phyloP scores from a whole-genome alignment of 192 early-diverging fungal genomes.

The Coemansia sp. region DNA sequence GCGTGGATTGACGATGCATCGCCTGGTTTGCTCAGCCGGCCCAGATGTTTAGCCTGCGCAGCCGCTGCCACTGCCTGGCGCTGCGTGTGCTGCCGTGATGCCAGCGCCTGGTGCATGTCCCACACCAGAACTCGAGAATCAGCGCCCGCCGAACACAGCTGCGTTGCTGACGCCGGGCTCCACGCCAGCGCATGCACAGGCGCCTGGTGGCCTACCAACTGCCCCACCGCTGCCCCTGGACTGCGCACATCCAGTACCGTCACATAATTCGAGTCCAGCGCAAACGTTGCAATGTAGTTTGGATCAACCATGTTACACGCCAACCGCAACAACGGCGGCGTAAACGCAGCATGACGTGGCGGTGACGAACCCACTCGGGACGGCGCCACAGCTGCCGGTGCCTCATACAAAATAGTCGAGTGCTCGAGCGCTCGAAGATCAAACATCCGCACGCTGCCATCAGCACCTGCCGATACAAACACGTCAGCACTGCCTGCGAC shows the following conservation, averaged over 20 bases:
- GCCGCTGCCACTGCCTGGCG: conserved; percentile 44
- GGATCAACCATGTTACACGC: conserved; percentile 88
- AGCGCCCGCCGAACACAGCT: conserved; percentile 87
- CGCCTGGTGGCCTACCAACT: conserved; percentile 76
- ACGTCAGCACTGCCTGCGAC: conserved; percentile 76
- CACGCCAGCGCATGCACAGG: conserved; percentile 84
- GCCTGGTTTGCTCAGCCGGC: conserved; percentile 22
- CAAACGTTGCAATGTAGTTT: conserved; percentile 91
- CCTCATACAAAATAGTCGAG: conserved; percentile 97
- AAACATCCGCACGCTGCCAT: conserved; percentile 96
- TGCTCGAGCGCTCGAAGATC: conserved; percentile 95
- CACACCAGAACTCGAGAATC: conserved; percentile 90
- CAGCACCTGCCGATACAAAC: conserved; percentile 97
- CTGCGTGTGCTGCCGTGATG: conserved; percentile 50
- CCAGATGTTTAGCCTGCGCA: conserved; percentile 50
- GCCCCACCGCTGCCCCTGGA: conserved; percentile 81
- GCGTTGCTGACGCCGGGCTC: conserved; percentile 76
- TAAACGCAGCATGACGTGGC: conserved; percentile 22
- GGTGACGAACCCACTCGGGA: conserved; percentile 10
- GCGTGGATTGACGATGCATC: conserved; percentile 44
- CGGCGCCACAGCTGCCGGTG: conserved; percentile 54
- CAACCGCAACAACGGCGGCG: conserved; percentile 74
- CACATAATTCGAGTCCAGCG: conserved; percentile 77
- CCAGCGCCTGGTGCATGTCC: conserved; percentile 68
- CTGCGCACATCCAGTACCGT: conserved; percentile 89